These are phyloP conservation scores for Lipomyces anomalus DNA, from an alignment of 805 yeast species.

Conservation along the genomic window DNA sequence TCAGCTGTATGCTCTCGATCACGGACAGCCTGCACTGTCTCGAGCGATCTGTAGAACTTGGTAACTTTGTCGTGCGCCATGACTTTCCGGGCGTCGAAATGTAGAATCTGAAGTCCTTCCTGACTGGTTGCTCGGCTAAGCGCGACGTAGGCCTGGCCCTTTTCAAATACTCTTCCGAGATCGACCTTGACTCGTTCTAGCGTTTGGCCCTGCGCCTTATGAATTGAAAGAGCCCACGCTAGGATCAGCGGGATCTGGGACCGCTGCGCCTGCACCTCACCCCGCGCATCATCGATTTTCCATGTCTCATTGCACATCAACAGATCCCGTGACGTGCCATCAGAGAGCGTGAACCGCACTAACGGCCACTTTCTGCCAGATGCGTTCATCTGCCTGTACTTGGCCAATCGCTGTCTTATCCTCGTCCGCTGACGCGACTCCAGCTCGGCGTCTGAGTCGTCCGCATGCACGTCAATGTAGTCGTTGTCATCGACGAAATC, in stretches of 20 bases:
- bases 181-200: constrained; percentile 72
- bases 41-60: constrained; percentile 48
- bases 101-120: constrained; percentile 73
- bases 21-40: not conserved
- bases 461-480: too few species aligned
- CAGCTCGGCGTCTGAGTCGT: not conserved
- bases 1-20: not conserved
- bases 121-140: constrained; percentile 82
- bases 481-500: not conserved
- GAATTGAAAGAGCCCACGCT: constrained; percentile 97
- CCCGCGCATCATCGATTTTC: constrained; percentile 69
- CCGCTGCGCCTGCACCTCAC: constrained; percentile 62
- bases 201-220: constrained; percentile 94
- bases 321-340: constrained; percentile 67
- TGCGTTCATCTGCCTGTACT: not conserved
- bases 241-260: constrained; percentile 78
- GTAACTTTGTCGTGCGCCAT: constrained; percentile 65
- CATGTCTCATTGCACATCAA: constrained; percentile 78
- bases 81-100: constrained; percentile 61
- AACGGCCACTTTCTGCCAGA: constrained; percentile 47
- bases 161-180: constrained; percentile 68
- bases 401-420: constrained; percentile 1
- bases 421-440: not conserved
- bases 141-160: constrained; percentile 96
- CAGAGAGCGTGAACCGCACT: constrained; percentile 68